Conservation (phyloP, 1,284 basidiomycete genomes). For the Gomphus sp. region DNA sequence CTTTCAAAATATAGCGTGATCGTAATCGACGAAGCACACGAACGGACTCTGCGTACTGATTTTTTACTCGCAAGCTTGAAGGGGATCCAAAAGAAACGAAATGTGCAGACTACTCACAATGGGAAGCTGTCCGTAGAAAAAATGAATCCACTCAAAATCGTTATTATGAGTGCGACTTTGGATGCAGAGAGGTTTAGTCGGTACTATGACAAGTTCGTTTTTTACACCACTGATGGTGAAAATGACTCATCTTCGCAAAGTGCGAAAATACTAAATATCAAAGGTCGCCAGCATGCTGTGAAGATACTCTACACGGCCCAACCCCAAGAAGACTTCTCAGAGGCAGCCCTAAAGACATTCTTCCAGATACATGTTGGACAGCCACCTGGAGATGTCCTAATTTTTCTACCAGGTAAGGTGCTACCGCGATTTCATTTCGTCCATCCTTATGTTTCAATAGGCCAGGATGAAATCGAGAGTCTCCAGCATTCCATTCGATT, state of each 20-base stretch:
- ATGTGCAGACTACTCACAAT: constrained; percentile 30
- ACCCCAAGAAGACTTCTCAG: constrained; percentile 79
- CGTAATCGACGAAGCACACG: constrained; percentile 96
- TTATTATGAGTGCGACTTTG: constrained; percentile 96
- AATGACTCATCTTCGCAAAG: constrained; percentile 30
- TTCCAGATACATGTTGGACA: constrained; percentile 83
- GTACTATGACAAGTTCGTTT: constrained; percentile 75
- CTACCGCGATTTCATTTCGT: background rate
- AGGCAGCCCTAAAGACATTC: constrained; percentile 83
- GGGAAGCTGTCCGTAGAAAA: constrained; percentile 23
- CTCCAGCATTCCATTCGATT: constrained; percentile 65
- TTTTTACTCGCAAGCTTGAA: constrained; percentile 89
- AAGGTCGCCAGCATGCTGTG: constrained; percentile 92
- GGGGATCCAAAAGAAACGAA: constrained; percentile 70
- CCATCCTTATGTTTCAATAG: constrained; percentile 25
- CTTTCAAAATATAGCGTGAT: constrained; percentile 83
- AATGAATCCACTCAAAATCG: constrained; percentile 68
- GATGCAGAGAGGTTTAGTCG: constrained; percentile 90
- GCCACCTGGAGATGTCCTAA: constrained; percentile 81
- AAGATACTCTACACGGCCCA: constrained; percentile 65
- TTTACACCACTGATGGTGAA: background rate
- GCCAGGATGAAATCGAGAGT: constrained; percentile 95
- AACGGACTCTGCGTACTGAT: constrained; percentile 91
- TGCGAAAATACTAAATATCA: constrained; percentile 81
- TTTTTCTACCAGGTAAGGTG: constrained; percentile 77